A percentile compares a stretch with the other conserved stretches of the same genome.
phyloP scores from a whole-genome alignment of 2,329 filamentous ascomycete species.

The Saccharata proteae region DNA sequence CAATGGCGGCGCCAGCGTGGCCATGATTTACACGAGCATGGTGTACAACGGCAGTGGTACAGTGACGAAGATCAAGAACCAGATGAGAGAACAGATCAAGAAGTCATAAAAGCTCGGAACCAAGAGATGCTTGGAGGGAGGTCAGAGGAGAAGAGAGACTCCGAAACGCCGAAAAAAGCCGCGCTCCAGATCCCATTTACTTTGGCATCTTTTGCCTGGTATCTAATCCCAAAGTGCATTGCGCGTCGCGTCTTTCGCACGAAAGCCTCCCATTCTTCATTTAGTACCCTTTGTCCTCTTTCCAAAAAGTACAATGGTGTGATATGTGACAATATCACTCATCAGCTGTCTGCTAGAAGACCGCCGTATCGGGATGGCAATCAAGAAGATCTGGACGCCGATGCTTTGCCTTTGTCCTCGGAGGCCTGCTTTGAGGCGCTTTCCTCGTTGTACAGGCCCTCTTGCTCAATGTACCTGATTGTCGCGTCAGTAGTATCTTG shows the following conservation, averaged over 20 bases:
- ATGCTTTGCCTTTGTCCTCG: conserved; percentile 14
- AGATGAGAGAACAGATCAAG: conserved; percentile 34
- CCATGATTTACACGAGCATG: conserved; percentile 79
- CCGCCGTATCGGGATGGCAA: neutral
- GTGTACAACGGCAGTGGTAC: conserved; percentile 53
- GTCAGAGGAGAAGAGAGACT: too few relatives aligned
- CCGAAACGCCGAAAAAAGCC: too few relatives aligned
- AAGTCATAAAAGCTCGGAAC: conserved; percentile 10
- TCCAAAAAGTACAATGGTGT: too few relatives aligned
- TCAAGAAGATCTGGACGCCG: conserved; percentile 5
- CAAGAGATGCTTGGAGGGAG: too few relatives aligned
- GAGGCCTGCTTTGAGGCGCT: conserved; percentile 23
- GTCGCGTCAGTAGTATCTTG: conserved; percentile 15
- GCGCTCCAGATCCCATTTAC: too few relatives aligned
- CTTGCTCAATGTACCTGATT: conserved; percentile 28
- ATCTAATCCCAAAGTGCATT: neutral
- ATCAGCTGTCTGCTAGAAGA: too few relatives aligned
- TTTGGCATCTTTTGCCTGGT: neutral
- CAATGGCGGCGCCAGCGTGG: conserved; percentile 79
- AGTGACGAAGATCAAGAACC: conserved; percentile 39
- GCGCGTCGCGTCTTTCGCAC: neutral
- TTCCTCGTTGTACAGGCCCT: conserved; percentile 26
- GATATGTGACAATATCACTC: too few relatives aligned
- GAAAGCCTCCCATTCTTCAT: neutral
- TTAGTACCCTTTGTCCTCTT: neutral